A percentile compares a stretch with the other conserved stretches of the same genome.
phyloP scores from a whole-genome alignment of 345 rosid species.

The Brassica napus region DNA sequence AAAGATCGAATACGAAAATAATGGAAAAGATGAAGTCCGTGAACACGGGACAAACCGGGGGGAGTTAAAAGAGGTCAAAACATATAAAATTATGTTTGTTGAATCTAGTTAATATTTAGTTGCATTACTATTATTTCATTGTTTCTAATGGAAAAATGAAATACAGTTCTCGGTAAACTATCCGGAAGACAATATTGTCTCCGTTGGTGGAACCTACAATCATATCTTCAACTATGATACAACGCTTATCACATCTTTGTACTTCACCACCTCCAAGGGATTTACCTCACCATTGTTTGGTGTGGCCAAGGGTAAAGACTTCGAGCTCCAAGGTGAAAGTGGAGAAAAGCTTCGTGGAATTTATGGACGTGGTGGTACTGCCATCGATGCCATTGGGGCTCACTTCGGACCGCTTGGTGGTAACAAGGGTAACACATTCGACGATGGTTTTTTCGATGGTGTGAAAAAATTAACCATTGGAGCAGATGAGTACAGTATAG shows the following conservation, averaged over 20 bases:
- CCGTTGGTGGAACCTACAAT: not conserved
- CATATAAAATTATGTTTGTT: not conserved
- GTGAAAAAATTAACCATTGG: not conserved
- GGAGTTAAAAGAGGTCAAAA: conserved; percentile 13
- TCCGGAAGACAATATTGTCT: not conserved
- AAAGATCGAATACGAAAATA: conserved; percentile 28
- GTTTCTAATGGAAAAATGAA: conserved; percentile 5
- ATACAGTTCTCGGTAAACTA: conserved; percentile 13
- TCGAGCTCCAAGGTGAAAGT: not conserved
- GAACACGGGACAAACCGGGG: conserved; percentile 23
- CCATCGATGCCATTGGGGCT: conserved; percentile 19
- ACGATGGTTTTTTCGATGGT: not conserved
- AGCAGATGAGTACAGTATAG: not conserved
- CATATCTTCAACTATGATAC: not conserved
- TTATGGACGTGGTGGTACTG: conserved; percentile 21
- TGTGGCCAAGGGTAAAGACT: not conserved
- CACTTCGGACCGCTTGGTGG: not conserved
- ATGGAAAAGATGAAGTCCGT: conserved; percentile 13
- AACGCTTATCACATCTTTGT: not conserved
- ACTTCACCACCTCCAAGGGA: not conserved
- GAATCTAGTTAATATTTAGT: not conserved
- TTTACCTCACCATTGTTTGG: not conserved
- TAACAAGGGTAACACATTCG: not conserved
- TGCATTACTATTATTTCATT: not conserved
- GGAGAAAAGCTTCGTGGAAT: conserved; percentile 39